Evolutionary conservation across 2,329 filamentous ascomycete species (phyloP).

Genomic region (Tolypocladium ovalisporum): DNA sequence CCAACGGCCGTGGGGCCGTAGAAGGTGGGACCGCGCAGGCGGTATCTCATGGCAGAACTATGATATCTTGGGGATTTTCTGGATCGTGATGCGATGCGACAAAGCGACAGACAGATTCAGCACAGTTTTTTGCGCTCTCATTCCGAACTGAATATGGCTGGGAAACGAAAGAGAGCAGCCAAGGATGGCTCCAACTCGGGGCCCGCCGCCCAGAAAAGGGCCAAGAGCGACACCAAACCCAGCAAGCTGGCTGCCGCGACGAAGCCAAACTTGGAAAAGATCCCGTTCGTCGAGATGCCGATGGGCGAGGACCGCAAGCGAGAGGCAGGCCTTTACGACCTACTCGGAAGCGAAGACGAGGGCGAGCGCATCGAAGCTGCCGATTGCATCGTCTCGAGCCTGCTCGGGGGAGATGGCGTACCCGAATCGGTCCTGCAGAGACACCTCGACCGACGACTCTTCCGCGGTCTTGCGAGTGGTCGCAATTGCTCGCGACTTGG

Average conservation of each 20-base stretch:
- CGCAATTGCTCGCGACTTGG: conserved; percentile 81
- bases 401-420: conserved; percentile 38
- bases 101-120: background rate
- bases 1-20: too few relatives aligned
- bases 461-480: conserved; percentile 80
- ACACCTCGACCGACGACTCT: conserved; percentile 58
- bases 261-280: conserved; percentile 20
- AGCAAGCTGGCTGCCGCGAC: conserved; percentile 9
- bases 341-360: conserved; percentile 48
- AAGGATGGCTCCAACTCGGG: conserved; percentile 17
- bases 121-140: background rate
- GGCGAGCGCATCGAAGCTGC: conserved; percentile 47
- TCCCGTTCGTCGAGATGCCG: conserved; percentile 40
- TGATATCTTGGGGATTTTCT: background rate
- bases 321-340: conserved; percentile 49
- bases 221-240: conserved; percentile 16
- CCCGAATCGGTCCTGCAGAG: conserved; percentile 42
- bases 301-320: conserved; percentile 42
- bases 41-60: background rate
- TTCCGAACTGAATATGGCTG: conserved; percentile 15
- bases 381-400: conserved; percentile 43
- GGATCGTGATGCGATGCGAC: background rate
- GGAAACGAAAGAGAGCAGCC: conserved; percentile 23
- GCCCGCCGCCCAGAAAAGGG: conserved; percentile 17
- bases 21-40: background rate